These are phyloP conservation scores for Paratinospora sagittata DNA, from an alignment of 164 flowering plant species.

Conservation along the genomic window DNA sequence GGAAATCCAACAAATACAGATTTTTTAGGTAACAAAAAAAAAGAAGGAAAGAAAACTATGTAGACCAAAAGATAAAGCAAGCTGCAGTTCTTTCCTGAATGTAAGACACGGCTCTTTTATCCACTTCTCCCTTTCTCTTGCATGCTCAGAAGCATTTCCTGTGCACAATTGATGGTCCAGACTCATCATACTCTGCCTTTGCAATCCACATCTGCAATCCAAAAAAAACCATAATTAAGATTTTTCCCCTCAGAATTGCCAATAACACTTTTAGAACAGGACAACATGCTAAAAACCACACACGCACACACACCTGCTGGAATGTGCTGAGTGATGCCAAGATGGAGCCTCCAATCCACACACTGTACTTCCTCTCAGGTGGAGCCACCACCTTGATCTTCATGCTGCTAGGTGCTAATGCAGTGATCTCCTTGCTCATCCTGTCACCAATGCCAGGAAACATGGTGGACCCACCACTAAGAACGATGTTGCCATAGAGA, in stretches of 20 bases:
- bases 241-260: not conserved
- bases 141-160: slow-evolving; percentile 32
- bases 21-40: not conserved
- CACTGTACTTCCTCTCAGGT: slow-evolving; percentile 64
- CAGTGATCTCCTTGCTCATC: slow-evolving; percentile 73
- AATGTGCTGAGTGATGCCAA: slow-evolving; percentile 63
- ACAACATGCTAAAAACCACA: not conserved
- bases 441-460: slow-evolving; percentile 65
- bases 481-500: slow-evolving; percentile 58
- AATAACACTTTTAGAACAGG: not conserved
- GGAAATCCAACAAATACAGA: not conserved
- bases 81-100: slow-evolving; percentile 19
- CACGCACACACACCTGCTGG: slow-evolving; percentile 44
- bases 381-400: slow-evolving; percentile 65
- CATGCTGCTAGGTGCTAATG: slow-evolving; percentile 69
- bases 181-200: slow-evolving; percentile 18
- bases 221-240: not conserved
- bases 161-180: slow-evolving; percentile 20
- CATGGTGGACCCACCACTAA: slow-evolving; percentile 71
- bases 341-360: slow-evolving; percentile 63
- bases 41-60: slow-evolving; percentile 2
- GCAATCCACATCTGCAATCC: slow-evolving; percentile 43
- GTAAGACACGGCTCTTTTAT: not conserved
- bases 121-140: slow-evolving; percentile 3
- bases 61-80: slow-evolving; percentile 6